Base-by-base conservation (phyloP, 2,329 filamentous ascomycete species). In the Trichoderma arundinaceum region DNA sequence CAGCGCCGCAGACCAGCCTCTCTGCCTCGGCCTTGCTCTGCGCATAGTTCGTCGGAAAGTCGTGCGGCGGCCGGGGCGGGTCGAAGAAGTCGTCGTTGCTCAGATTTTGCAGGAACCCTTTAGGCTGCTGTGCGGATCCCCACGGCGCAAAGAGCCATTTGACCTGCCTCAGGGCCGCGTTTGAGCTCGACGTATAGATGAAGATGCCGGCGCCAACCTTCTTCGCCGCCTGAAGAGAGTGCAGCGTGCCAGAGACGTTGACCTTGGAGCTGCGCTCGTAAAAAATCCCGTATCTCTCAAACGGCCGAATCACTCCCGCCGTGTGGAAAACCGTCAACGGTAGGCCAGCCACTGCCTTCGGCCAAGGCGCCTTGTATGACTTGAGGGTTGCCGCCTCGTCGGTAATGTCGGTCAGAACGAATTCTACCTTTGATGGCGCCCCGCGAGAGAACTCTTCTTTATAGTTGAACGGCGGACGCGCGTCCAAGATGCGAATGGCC, bases 281-380 rank as follows among this genome's bases (percentile, higher is more conserved):
- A 38, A 82, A 75, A 38, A 77, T 73, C 52, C 72, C 70, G 57
- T 79, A 77, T 7, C 84, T 80, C 64, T 87, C 84, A 15, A 77
- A 79, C 0, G 83, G 79, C 10, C 83, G 77, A 66, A 87, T 86
- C 5, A 81, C 77, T 1, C 84, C 85, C 2, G 84, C 85, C 0
- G 82, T 86, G 74, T 87, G 85, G 70, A 84, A 86, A 13, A 87
- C 84, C 1, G 84, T 86, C 28, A 87, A 74, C 1, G 84, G 84
- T 3, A 82, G 76, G 4, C 73, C 53, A 5, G 79, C 75, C 5
- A 80, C 76, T 1, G 73, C 72, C 2, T 72, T 56, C 2, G 78
- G 75, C 85, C 85, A 87, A 5, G 80, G 76, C 22, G 75, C 74
- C 6, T 75, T 71, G 64, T 87, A 86, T 15, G 83, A 83, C 0